Conservation (phyloP, 805 yeast genomes). For the Maudiozyma bulderi region DNA sequence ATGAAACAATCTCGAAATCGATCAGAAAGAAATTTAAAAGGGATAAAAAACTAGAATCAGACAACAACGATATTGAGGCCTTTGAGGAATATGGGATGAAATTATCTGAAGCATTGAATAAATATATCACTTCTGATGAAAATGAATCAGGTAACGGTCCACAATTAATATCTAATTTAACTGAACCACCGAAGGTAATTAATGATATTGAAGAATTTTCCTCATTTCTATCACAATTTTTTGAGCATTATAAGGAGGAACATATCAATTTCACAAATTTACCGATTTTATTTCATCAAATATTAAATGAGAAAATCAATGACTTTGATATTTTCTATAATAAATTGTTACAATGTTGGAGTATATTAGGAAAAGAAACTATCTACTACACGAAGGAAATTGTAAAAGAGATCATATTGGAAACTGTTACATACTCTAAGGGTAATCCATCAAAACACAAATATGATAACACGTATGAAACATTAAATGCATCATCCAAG, state of each 20-base stretch:
- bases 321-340: constrained; percentile 17
- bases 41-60: not conserved
- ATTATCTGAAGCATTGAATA: constrained; percentile 19
- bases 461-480: constrained; percentile 2
- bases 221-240: constrained; percentile 21
- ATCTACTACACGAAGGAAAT: constrained; percentile 13
- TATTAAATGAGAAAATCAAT: constrained; percentile 13
- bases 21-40: not conserved
- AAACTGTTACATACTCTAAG: constrained; percentile 9
- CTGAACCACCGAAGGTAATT: constrained; percentile 7
- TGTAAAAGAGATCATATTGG: constrained; percentile 13
- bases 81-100: constrained; percentile 23
- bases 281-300: constrained; percentile 5
- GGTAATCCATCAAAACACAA: constrained; percentile 3
- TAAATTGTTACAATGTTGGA: constrained; percentile 26
- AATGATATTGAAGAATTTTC: constrained; percentile 18
- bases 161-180: constrained; percentile 9
- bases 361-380: constrained; percentile 10
- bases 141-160: not conserved
- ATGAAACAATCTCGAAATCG: not conserved
- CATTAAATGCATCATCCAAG: constrained; percentile 9
- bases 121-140: not conserved
- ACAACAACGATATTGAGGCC: constrained; percentile 8
- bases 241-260: constrained; percentile 16
- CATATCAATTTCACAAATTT: constrained; percentile 15